Percentiles rank a stretch among this genome's conserved stretches.
Evolutionary conservation across 345 rosid genomes (phyloP).

Genomic region (thale cress (Arabidopsis thaliana)): DNA sequence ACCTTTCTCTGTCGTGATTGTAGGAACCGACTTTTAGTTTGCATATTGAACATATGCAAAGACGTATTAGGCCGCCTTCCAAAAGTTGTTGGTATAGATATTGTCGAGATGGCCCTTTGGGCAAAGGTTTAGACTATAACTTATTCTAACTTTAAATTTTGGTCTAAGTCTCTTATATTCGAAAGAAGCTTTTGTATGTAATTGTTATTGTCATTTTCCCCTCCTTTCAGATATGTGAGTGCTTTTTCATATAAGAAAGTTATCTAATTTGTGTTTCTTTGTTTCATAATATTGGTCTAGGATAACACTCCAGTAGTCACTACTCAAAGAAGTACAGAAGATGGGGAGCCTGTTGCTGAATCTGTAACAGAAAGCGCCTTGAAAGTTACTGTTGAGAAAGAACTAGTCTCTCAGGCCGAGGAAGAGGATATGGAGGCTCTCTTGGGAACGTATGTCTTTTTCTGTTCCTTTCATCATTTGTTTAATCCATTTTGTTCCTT

Average conservation of each 20-base stretch:
- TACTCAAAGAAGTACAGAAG: conserved; percentile 61
- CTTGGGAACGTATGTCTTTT: conserved; percentile 78
- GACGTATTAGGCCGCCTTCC: conserved; percentile 82
- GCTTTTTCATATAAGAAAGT: conserved; percentile 12
- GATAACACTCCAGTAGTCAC: conserved; percentile 83
- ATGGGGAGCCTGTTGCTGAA: conserved; percentile 75
- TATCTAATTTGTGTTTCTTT: conserved; percentile 13
- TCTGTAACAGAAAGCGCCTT: conserved; percentile 66
- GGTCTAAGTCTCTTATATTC: conserved; percentile 7
- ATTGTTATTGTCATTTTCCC: conserved; percentile 24
- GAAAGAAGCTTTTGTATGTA: conserved; percentile 9
- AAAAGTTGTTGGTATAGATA: conserved; percentile 87
- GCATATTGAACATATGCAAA: conserved; percentile 77
- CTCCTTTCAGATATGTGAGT: conserved; percentile 1
- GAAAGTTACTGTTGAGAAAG: conserved; percentile 93
- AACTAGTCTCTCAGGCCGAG: conserved; percentile 96
- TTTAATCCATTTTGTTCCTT: not conserved
- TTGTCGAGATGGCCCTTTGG: conserved; percentile 97
- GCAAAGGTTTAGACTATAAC: conserved; percentile 72
- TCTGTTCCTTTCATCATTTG: conserved; percentile 7
- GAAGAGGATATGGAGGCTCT: conserved; percentile 99
- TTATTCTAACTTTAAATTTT: conserved; percentile 35
- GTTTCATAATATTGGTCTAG: conserved; percentile 50
- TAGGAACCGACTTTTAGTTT: conserved; percentile 78
- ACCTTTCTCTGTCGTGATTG: conserved; percentile 30